These are phyloP conservation scores for Acacia concinna DNA, from an alignment of 331 rosid species.

Conservation along the genomic window DNA sequence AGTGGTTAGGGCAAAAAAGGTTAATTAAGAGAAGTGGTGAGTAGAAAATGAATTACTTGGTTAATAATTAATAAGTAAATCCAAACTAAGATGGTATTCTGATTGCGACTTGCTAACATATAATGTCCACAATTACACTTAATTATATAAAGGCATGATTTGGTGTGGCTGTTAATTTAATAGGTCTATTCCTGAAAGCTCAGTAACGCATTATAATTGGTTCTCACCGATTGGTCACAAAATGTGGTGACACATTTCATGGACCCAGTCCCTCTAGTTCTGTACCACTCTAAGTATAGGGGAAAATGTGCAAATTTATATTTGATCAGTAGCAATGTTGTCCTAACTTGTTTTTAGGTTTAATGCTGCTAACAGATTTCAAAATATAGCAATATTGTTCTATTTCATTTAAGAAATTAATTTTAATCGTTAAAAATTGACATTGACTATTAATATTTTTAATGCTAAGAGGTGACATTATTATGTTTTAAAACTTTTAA, in stretches of 20 bases:
- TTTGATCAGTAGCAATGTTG: no score
- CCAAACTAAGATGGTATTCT: neutral
- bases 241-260: neutral
- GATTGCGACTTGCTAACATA: neutral
- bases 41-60: neutral
- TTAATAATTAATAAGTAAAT: neutral
- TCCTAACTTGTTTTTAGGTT: accelerated
- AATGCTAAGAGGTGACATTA: no score
- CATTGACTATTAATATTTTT: no score
- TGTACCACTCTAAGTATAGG: no score
- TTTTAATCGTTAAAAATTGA: no score
- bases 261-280: neutral
- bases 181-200: neutral
- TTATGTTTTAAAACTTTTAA: no score
- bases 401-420: no score
- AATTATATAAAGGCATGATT: neutral
- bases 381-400: no score
- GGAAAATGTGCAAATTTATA: no score
- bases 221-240: neutral
- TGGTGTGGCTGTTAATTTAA: neutral
- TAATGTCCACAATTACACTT: neutral
- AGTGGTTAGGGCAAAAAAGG: neutral
- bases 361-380: no score
- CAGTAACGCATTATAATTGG: neutral
- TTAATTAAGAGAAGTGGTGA: neutral